phyloP scores from a whole-genome alignment of 2,329 filamentous ascomycete genomes.

The Lasiodiplodia sp. region DNA sequence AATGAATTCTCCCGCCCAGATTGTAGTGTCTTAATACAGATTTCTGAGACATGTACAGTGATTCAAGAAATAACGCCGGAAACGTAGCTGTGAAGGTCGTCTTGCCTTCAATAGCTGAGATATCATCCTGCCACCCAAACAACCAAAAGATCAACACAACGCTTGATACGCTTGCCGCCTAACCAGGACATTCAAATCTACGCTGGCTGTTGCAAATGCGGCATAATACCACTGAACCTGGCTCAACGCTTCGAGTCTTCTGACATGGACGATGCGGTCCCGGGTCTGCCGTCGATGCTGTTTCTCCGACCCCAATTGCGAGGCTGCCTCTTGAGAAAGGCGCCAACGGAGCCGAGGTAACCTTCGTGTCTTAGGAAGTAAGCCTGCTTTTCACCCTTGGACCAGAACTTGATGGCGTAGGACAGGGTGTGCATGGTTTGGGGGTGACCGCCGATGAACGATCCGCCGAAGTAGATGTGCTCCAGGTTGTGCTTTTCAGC shows the following conservation, averaged over 20 bases:
- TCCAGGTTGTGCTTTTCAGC: slow-evolving; percentile 91
- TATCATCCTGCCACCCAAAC: slow-evolving; percentile 8
- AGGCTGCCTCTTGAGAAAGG: slow-evolving; percentile 90
- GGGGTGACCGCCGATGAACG: slow-evolving; percentile 92
- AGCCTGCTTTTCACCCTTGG: slow-evolving; percentile 89
- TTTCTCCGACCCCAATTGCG: slow-evolving; percentile 87
- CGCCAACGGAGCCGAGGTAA: slow-evolving; percentile 91
- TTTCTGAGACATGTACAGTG: slow-evolving; percentile 2
- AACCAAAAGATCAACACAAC: slow-evolving; percentile 3
- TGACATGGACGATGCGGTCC: not conserved
- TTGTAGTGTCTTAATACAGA: not conserved
- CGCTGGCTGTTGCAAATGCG: not conserved
- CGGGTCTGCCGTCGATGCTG: slow-evolving; percentile 65
- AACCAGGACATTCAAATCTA: not conserved
- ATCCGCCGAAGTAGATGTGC: slow-evolving; percentile 96
- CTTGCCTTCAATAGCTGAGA: not conserved
- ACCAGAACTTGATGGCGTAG: slow-evolving; percentile 98
- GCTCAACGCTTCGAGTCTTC: not conserved
- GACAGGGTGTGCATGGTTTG: slow-evolving; percentile 98
- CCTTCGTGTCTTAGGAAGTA: slow-evolving; percentile 97
- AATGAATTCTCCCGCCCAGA: not conserved
- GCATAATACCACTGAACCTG: not conserved
- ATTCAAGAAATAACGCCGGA: not conserved
- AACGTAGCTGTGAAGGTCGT: not conserved
- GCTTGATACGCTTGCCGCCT: not conserved